Base-by-base conservation (phyloP, 2,329 filamentous ascomycete genomes). In the Sarocladium strictum region DNA sequence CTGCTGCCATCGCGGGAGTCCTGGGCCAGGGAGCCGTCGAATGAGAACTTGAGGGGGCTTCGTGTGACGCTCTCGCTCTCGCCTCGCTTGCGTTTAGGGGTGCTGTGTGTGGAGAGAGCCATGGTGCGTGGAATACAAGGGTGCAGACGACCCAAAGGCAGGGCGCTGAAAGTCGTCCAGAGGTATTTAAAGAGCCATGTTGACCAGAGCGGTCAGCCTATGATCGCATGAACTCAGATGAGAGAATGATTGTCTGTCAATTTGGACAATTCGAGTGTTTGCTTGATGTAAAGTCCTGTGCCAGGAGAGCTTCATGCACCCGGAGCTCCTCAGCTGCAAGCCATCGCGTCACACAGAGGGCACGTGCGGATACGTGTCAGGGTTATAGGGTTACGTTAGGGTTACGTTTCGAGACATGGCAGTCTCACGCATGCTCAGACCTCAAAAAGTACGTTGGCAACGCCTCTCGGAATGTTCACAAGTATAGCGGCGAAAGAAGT, bases 11-110 rank as follows among this genome's bases (percentile, higher is more conserved):
- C 77, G 27, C 77, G 73, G 26, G 63, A 54, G 33, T 66, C 55
- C 56, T 65, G 51, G 32, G 63, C 56, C 3, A 58, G 59, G 58
- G 67, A 54, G 43, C 65, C 58, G 55, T 77, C 72, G 60, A 81
- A 81, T 1, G 75, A 74, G 64, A 80, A 80, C 49, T 69, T 63
- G 55, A 68, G 58, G n/a, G 71, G 68, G 21, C 14, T 38, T 4
- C 10, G 29, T 11, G 69, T 63, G 38, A 64, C 53, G 54, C 61
- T 64, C 17, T 60, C 58, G 12, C 72, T 66, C 19, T 72, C 66
- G 58, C 66, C 70, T 37, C 74, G 70, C 61, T 78, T 78, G 54
- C 76, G 72, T 64, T 78, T 78, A 12, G 74, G 72, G 17, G 75
- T 76, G 41, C 55, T 60, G 26, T 33, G 27, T n/a, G 26, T 14